Evolutionary conservation across 441 rosid species (phyloP), one percentile per base, ranked within the genome.

Genomic region (Kokia cookei): DNA sequence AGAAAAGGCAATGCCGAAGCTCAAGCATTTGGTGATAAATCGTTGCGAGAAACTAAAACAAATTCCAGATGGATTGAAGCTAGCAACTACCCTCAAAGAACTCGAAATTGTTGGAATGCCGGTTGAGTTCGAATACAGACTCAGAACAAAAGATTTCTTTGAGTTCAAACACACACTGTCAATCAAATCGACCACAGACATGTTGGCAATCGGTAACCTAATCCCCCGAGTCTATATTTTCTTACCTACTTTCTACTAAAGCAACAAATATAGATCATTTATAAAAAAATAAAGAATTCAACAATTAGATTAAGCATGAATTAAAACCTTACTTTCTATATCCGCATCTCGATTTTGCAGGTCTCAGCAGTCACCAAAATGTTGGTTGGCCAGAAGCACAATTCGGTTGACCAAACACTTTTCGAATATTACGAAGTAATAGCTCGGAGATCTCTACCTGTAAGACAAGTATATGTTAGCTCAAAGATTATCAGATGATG

Each of bases 121-220:
- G 11, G 66, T 72, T 6, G 75, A 59, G 75, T 72, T 72, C 17
- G 75, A 72, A 45, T 59, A 15, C 57, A 72, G 45, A 57, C 75
- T 72, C 60, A 51, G 72, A 68, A 68, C 72, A n/a, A 68, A 29
- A 51, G 72, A 68, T 45, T 68, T 32, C 60, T 45, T 42, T 2
- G 66, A 72, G 66, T 72, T 58, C 54, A 26, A 45, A 27, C 57
- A 72, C 45, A 29, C 45, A 26, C 66, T 67, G 45, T 72, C 65
- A 24, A 58, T 72, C 75, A 72, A 72, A 59, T 72, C 65, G 3
- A 72, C 67, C 57, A 72, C 75, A 59, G 75, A 72, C 65, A 72
- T 72, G 65, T 57, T 72, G 75, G 66, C 75, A 72, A 72, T 72
- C n/a, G 75, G 66, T 72, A 72, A 59, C 17, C 55, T 19, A 43